These are phyloP conservation scores for Pythium grandisporangium DNA, from an alignment of 352 stramenopile genomes.

Conservation along the genomic window DNA sequence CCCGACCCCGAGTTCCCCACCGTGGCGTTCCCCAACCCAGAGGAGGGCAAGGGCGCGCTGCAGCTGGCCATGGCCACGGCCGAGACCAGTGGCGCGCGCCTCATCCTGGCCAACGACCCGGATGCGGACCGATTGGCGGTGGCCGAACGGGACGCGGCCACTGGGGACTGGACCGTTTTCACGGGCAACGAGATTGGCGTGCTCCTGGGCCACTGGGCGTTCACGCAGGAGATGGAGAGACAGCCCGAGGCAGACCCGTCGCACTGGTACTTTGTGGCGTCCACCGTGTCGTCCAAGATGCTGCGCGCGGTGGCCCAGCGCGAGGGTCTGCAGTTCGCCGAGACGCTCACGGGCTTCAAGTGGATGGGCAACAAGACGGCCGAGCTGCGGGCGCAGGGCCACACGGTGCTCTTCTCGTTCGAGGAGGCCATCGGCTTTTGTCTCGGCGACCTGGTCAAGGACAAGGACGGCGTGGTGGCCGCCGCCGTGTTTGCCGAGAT, in stretches of 20 bases:
- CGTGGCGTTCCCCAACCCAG: conserved; percentile 96
- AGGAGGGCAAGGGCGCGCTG: conserved; percentile 96
- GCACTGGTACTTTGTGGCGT: conserved; percentile 89
- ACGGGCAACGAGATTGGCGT: conserved; percentile 97
- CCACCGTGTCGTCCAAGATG: conserved; percentile 97
- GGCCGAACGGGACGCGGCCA: conserved; percentile 77
- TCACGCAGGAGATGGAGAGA: conserved; percentile 52
- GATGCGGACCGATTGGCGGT: conserved; percentile 97
- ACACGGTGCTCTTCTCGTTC: conserved; percentile 94
- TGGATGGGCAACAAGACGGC: conserved; percentile 94
- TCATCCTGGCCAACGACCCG: conserved; percentile 98
- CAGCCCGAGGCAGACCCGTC: conserved; percentile 44
- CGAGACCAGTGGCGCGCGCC: conserved; percentile 40
- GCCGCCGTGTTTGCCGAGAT: conserved; percentile 89
- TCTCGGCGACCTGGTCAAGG: conserved; percentile 93
- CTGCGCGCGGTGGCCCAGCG: conserved; percentile 84
- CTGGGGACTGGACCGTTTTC: conserved; percentile 93
- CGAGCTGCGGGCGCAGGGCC: conserved; percentile 76
- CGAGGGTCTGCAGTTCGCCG: conserved; percentile 94
- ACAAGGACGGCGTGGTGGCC: conserved; percentile 97
- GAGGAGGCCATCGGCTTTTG: conserved; percentile 99
- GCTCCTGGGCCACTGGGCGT: conserved; percentile 91
- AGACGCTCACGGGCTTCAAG: conserved; percentile 99
- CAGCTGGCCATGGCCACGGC: conserved; percentile 89
- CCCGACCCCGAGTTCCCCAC: conserved; percentile 96